phyloP scores from a whole-genome alignment of 2,329 filamentous ascomycete genomes.

The Whalleya microplaca region DNA sequence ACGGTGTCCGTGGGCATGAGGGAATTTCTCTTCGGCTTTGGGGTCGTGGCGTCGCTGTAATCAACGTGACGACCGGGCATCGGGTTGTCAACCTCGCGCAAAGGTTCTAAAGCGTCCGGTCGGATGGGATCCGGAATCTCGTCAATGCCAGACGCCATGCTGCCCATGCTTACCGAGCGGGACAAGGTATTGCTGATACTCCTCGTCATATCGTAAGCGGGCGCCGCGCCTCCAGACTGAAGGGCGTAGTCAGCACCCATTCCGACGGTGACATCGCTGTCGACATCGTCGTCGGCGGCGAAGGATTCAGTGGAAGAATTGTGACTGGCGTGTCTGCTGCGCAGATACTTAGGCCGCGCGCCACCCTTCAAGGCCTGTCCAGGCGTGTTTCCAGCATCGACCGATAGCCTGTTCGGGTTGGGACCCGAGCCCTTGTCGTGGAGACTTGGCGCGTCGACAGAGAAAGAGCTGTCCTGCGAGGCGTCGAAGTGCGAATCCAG shows the following conservation, averaged over 20 bases:
- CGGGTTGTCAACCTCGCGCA: conserved; percentile 50
- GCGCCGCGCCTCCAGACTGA: conserved; percentile 77
- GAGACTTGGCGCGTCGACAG: conserved; percentile 31
- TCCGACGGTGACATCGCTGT: conserved; percentile 75
- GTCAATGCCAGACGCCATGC: conserved; percentile 79
- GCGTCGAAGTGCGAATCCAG: conserved; percentile 36
- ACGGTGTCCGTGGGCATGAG: conserved; percentile 80
- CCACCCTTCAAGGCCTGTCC: conserved; percentile 51
- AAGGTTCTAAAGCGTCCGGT: conserved; percentile 51
- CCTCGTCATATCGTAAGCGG: conserved; percentile 55
- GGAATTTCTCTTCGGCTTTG: conserved; percentile 61
- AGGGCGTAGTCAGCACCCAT: conserved; percentile 76
- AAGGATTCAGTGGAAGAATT: conserved; percentile 65
- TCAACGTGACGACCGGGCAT: conserved; percentile 44
- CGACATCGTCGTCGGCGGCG: conserved; percentile 62
- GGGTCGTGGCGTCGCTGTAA: conserved; percentile 69
- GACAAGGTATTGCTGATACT: conserved; percentile 62
- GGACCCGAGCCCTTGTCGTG: conserved; percentile 40
- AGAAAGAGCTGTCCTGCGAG: conserved; percentile 35
- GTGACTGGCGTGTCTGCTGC: conserved; percentile 60
- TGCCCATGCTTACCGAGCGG: conserved; percentile 83
- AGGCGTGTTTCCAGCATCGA: conserved; percentile 52
- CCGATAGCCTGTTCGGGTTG: conserved; percentile 35
- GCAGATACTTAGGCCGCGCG: conserved; percentile 60
- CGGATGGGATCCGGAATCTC: conserved; percentile 53